phyloP scores from a whole-genome alignment of 257 asterid genomes.

The Solanum corneliomulleri region DNA sequence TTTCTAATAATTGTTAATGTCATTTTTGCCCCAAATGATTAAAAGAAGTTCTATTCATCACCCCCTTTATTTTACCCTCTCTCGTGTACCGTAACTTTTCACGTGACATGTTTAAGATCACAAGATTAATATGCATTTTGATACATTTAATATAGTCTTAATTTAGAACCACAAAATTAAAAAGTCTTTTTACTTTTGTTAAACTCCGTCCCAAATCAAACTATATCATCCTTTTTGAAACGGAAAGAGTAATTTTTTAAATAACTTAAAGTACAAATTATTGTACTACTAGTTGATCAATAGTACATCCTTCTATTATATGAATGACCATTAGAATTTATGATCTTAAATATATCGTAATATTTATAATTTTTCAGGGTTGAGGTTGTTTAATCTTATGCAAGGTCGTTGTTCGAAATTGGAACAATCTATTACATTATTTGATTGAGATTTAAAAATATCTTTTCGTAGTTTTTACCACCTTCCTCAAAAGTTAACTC shows the following conservation, averaged over 20 bases:
- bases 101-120: rapidly evolving
- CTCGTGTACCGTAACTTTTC: not conserved
- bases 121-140: no score
- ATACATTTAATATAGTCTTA: no score
- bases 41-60: not conserved
- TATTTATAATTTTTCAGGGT: not conserved
- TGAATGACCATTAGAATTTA: not conserved
- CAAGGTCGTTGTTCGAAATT: no score
- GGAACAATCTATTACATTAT: not conserved
- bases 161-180: no score
- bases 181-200: no score
- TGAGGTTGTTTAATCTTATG: not conserved
- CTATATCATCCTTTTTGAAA: no score
- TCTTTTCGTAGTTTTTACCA: no score
- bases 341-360: not conserved
- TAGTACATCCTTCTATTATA: not conserved
- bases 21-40: conserved; percentile 1
- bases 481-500: not conserved
- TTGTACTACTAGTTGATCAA: not conserved
- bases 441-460: not conserved
- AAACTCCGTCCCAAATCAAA: no score
- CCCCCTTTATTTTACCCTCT: not conserved
- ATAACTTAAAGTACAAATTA: not conserved
- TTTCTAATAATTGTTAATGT: not conserved
- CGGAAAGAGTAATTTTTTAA: not conserved